phyloP scores from a whole-genome alignment of 2,329 filamentous ascomycete genomes.

The Grosmannia penicillata region DNA sequence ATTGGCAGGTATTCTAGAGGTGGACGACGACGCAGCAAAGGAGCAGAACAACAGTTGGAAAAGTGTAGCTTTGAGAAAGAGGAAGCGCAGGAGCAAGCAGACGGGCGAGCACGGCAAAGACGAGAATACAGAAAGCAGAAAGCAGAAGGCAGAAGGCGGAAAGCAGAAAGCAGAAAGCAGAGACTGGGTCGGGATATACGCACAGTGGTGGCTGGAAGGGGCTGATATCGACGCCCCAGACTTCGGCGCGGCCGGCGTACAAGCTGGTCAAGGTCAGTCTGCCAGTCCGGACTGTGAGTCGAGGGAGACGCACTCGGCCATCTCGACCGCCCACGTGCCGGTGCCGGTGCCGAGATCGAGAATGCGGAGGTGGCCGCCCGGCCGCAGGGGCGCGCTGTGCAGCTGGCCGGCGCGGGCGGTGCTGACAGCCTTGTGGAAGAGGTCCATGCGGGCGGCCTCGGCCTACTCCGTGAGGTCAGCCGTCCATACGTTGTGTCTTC shows the following conservation, averaged over 20 bases:
- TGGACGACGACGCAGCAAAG: neutral
- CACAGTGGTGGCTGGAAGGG: constrained; percentile 7
- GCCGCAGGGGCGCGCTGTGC: constrained; percentile 17
- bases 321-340: constrained; percentile 81
- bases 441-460: constrained; percentile 52
- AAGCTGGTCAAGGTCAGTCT: neutral
- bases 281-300: neutral
- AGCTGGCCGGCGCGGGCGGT: constrained; percentile 40
- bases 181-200: neutral
- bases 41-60: no score
- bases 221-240: constrained; percentile 5
- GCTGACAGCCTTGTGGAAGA: constrained; percentile 64
- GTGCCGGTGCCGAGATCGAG: constrained; percentile 71
- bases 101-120: no score
- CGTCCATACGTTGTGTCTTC: no score
- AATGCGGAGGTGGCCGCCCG: constrained; percentile 19
- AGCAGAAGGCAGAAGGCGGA: no score
- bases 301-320: constrained; percentile 49
- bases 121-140: no score
- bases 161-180: neutral
- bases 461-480: no score
- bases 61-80: no score
- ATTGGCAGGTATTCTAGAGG: constrained; percentile 51
- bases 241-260: constrained; percentile 3
- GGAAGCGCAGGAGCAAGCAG: no score